Conservation (phyloP, 805 yeast species). For the Candida succiphila region DNA sequence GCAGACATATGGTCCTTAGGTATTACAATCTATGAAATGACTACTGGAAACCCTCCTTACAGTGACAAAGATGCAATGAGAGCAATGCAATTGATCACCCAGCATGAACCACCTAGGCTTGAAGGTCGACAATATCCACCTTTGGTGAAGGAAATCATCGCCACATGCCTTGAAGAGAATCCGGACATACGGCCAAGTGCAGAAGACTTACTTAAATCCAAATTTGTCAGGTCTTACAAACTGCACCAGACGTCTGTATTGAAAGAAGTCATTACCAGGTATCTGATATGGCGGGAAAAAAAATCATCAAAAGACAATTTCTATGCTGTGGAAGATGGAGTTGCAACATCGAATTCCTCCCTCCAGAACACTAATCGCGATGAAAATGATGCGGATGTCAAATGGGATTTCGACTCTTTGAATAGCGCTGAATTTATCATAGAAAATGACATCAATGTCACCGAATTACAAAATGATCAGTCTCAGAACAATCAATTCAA, state of each 20-base stretch:
- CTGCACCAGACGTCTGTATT: conserved; percentile 49
- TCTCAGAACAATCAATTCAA: conserved; percentile 1
- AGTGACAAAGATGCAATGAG: conserved; percentile 90
- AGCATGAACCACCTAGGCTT: conserved; percentile 87
- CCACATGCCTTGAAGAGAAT: conserved; percentile 86
- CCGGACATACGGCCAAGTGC: conserved; percentile 85
- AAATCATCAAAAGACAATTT: conserved; percentile 45
- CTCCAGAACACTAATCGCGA: conserved; percentile 13
- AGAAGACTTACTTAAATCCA: conserved; percentile 69
- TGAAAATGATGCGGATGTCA: conserved; percentile 34
- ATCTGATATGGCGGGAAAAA: conserved; percentile 68
- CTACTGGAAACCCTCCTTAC: conserved; percentile 96
- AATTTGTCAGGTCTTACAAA: conserved; percentile 57
- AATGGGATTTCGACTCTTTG: conserved; percentile 87
- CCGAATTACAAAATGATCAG: conserved; percentile 6
- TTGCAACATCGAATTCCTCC: conserved; percentile 11
- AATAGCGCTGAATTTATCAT: conserved; percentile 64
- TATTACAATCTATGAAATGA: conserved; percentile 85
- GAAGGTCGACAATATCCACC: conserved; percentile 83
- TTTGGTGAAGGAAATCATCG: conserved; percentile 75
- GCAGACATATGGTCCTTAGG: conserved; percentile 99
- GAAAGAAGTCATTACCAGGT: conserved; percentile 67
- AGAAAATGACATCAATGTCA: conserved; percentile 51
- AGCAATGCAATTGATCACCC: conserved; percentile 90
- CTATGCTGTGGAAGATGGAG: conserved; percentile 31